Conservation (phyloP, 306 rosid genomes). For the cucumber (Cucumis sativus) region Cucumber_9930_V3 NC_026660.2:12939501-12940000, state of each 20-base stretch:
- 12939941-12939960: not conserved
- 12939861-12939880: not conserved
- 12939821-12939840: too few species aligned
- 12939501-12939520: not conserved
- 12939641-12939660: not conserved
- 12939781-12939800: not conserved
- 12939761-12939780: not conserved
- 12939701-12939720: not conserved
- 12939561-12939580: not conserved
- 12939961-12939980: not conserved
- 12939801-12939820: too few species aligned
- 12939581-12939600: not conserved
- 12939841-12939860: not conserved
- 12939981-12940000: slow-evolving; percentile 5
- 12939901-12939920: not conserved
- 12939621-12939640: not conserved
- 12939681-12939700: too few species aligned
- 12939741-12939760: not conserved
- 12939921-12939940: slow-evolving; percentile 9
- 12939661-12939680: too few species aligned
- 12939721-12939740: too few species aligned
- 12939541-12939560: not conserved
- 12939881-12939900: not conserved
- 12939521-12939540: too few species aligned
- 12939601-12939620: not conserved